Percentiles rank a stretch among this genome's conserved stretches.
phyloP scores from a whole-genome alignment of 345 rosid genomes.

The Hibiscus syriacus region DNA sequence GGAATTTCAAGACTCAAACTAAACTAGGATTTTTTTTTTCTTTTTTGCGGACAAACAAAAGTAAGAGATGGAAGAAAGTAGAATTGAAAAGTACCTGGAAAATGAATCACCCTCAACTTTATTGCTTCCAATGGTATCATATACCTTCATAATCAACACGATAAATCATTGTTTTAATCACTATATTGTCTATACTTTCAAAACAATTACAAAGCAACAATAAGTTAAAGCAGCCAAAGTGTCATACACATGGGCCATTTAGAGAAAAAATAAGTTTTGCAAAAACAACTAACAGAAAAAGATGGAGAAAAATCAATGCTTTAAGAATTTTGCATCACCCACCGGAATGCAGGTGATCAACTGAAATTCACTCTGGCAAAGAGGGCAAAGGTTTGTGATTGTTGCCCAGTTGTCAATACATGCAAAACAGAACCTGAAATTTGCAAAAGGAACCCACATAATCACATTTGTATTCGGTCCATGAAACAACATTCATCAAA shows the following conservation, averaged over 20 bases:
- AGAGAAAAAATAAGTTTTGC: background rate
- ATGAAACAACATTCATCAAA: background rate
- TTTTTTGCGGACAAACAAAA: background rate
- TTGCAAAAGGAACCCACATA: conserved; percentile 13
- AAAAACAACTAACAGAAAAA: background rate
- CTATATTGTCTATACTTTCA: conserved; percentile 13
- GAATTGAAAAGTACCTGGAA: conserved; percentile 45
- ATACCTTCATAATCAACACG: conserved; percentile 52
- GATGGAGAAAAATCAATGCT: background rate
- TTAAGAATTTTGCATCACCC: conserved; percentile 26
- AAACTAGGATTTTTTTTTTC: background rate
- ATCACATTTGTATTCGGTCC: conserved; percentile 9
- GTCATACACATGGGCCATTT: background rate
- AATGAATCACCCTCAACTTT: conserved; percentile 58
- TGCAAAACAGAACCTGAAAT: conserved; percentile 92
- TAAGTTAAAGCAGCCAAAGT: background rate
- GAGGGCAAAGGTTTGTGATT: conserved; percentile 94
- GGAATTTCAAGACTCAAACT: background rate
- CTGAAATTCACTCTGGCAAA: conserved; percentile 96
- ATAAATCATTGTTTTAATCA: conserved; percentile 15
- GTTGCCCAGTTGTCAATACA: conserved; percentile 98
- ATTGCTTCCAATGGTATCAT: conserved; percentile 76
- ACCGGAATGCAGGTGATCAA: conserved; percentile 94
- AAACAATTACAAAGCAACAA: conserved; percentile 13
- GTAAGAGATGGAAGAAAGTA: background rate